Percentiles rank a stretch among this genome's conserved stretches.
phyloP scores from a whole-genome alignment of 2,329 filamentous ascomycete species.

The Penicillium sp. region DNA sequence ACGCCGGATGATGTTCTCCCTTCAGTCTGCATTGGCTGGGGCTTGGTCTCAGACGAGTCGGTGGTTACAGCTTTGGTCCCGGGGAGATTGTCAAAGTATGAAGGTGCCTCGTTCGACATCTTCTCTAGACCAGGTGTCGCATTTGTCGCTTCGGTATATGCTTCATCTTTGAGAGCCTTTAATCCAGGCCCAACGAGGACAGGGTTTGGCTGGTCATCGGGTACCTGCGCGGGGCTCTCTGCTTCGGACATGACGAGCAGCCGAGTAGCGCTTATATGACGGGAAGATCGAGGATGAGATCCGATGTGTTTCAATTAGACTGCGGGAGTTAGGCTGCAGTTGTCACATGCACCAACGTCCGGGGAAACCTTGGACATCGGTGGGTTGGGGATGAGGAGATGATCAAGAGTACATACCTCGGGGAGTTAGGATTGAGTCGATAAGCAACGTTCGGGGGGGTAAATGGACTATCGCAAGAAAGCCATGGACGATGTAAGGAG shows the following conservation, averaged over 20 bases:
- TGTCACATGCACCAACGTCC: conserved; percentile 15
- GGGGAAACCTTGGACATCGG: conserved; percentile 5
- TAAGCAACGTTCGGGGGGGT: conserved; percentile 10
- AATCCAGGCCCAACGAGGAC: conserved; percentile 32
- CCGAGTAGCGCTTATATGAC: neutral
- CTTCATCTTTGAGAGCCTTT: conserved; percentile 27
- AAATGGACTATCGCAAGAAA: conserved; percentile 15
- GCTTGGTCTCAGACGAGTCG: conserved; percentile 15
- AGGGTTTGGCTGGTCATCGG: conserved; percentile 33
- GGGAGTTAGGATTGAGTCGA: conserved; percentile 12
- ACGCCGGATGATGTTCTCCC: conserved; percentile 49
- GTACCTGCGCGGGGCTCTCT: conserved; percentile 25
- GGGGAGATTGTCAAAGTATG: conserved; percentile 32
- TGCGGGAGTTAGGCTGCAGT: conserved; percentile 13
- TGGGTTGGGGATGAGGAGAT: conserved; percentile 9
- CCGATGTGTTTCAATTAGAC: conserved; percentile 6
- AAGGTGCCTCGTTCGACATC: conserved; percentile 25
- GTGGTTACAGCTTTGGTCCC: conserved; percentile 23
- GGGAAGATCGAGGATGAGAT: conserved; percentile 4
- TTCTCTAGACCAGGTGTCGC: conserved; percentile 28
- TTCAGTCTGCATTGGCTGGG: conserved; percentile 44
- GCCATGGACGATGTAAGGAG: conserved; percentile 15
- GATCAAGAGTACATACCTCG: conserved; percentile 24
- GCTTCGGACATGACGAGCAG: conserved; percentile 27
- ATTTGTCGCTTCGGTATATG: conserved; percentile 31